Evolutionary conservation across 148 eudicot species (phyloP), one percentile per base, ranked within the genome.

Genomic region (Pouteria glomerata): DNA sequence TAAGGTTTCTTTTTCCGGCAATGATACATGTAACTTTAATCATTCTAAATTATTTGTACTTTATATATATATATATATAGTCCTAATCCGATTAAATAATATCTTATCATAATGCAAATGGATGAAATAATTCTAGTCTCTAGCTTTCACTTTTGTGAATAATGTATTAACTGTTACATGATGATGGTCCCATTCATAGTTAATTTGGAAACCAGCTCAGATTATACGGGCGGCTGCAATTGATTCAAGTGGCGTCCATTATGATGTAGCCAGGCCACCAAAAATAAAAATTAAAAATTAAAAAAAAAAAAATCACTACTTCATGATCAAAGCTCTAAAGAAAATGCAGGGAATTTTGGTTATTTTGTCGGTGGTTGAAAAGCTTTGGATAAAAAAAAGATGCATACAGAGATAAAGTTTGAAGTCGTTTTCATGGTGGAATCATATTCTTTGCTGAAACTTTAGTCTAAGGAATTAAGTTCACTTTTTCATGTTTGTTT

Each of bases 391-490:
- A 4, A 29, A 41, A 29, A 16, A 45, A 29, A 45, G 23, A 41
- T 47, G 23, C 19, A 19, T 42, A 6, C 13, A 4, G 2, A 31
- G 1, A n/a, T 1, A 21, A 41, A 24, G 23, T 27, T 29, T 1
- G 8, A 31, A 27, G 24, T 16, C 42, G 52, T 24, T 57, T 57
- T 70, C 73, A 26, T 39, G 52, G 51, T 18, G 21, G 42, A 70
- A 57, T 6, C 64, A 24, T 24, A 57, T 70, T 70, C 73, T 55
- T 70, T 71, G 74, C 74, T 47, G 58, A 71, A 71, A 44, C 47
- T 57, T 71, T 47, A 15, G 35, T 41, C 66, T 0, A 29, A 44
- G 74, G 29, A 71, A n/a, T n/a, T n/a, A n/a, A n/a, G n/a, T n/a
- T 71, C 37, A 3, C 14, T 3, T n/a, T 42, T 71, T 30, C 63